phyloP scores from a whole-genome alignment of 1,139 yeast species.

The Groenewaldozyma sp. region DNA sequence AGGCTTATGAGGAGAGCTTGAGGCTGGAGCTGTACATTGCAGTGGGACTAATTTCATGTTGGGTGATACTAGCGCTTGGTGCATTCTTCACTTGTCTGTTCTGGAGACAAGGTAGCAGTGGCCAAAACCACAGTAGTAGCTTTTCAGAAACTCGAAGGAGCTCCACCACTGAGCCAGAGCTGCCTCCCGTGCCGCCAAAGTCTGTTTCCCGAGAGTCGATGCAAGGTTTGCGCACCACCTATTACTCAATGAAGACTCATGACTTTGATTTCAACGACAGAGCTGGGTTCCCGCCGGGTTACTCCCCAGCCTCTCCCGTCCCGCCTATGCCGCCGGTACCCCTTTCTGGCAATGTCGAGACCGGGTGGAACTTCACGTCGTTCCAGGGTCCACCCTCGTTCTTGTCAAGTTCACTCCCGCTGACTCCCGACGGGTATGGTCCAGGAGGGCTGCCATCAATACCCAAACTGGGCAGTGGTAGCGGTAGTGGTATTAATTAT shows the following conservation, averaged over 20 bases:
- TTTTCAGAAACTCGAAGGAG: no score
- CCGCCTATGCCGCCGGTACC: conserved; percentile 1
- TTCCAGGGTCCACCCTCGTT: conserved; percentile 3
- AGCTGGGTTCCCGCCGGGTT: not conserved
- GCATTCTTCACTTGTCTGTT: conserved; percentile 17
- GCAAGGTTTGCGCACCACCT: not conserved
- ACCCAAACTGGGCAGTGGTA: no score
- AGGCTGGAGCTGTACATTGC: conserved; percentile 20
- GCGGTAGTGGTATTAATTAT: not conserved
- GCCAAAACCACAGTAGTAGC: no score
- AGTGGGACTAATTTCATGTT: conserved; percentile 13
- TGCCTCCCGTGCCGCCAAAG: not conserved
- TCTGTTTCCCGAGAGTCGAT: not conserved
- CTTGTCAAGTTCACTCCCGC: not conserved
- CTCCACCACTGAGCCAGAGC: no score
- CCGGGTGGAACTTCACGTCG: conserved; percentile 2
- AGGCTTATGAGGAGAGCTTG: conserved; percentile 15
- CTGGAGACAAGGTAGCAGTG: not conserved
- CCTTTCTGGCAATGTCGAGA: not conserved
- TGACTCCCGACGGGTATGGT: not conserved
- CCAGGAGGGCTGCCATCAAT: not conserved
- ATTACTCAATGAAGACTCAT: not conserved
- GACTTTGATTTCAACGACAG: not conserved
- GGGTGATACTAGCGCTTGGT: conserved; percentile 19
- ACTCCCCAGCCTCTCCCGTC: not conserved